Base-by-base conservation (phyloP, 2,329 filamentous ascomycete genomes). In the Colletotrichum cordylinicola region DNA sequence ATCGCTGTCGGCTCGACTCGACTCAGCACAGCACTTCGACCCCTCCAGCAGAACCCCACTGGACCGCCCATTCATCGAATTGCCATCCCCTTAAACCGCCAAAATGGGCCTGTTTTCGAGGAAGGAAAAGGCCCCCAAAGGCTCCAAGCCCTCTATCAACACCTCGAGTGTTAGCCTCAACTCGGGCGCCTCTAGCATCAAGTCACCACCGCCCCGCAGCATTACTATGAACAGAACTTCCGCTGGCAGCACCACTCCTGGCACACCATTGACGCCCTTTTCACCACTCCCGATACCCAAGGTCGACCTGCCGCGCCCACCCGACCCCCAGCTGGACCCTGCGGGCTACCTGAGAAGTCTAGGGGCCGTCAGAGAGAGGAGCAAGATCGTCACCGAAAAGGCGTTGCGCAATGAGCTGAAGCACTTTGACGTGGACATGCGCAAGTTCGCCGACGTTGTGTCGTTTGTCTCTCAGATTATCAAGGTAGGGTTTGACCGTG, bases 381-480 rank as follows among this genome's bases (percentile, higher is more conserved):
- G 91, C 82, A 91, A 87, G 80, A 87, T 96, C 78, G 89, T 98
- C 68, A 90, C 95, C 76, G 91, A 94, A 78, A 96, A 94, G 87
- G 95, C 96, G 12, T 89, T 94, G 81, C 90, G 89, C 78, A 95
- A 98, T 82, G 89, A 94, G 79, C 90, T 98, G 77, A 91, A 91
- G 79, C 96, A 98, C 83, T 98, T 98, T 81, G 93, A 95, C 78
- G 95, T 98, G 64, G 96, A 98, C 84, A 92, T 96, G 89, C 86
- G 85, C 85, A 98, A 96, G 85, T 96, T 98, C 83, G 86, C 89
- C 61, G 94, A 96, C 78, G 96, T 96, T 1, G 95, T 96, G 16
- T 91, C 91, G 60, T 98, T 98, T 83, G 94, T 98, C 12, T 93
- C 96, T n/a, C 93, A 94, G 55, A 96, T 98, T 78, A 98, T 98